phyloP scores from a whole-genome alignment of 2,329 filamentous ascomycete genomes.

The Parasarocladium wereldwijsianum region DNA sequence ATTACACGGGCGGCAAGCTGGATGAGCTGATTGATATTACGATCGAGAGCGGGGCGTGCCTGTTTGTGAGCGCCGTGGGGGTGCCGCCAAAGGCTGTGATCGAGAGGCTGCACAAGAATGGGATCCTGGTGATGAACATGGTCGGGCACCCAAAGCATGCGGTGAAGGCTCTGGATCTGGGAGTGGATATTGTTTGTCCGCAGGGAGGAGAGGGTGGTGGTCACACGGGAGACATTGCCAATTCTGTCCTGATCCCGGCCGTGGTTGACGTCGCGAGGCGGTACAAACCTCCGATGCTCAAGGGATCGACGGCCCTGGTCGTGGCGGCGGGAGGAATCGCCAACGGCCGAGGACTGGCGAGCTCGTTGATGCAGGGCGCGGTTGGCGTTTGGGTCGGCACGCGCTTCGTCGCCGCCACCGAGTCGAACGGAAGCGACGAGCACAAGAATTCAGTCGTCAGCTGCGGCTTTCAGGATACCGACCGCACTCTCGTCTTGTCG shows the following conservation, averaged over 20 bases:
- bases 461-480: conserved; percentile 67
- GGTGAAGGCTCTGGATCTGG: conserved; percentile 70
- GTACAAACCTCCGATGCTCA: conserved; percentile 56
- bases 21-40: conserved; percentile 80
- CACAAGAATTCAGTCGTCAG: conserved; percentile 75
- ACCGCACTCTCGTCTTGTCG: conserved; percentile 67
- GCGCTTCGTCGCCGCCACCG: conserved; percentile 69
- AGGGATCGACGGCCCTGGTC: conserved; percentile 59
- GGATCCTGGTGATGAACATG: conserved; percentile 93
- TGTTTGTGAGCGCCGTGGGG: conserved; percentile 83
- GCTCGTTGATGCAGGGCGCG: conserved; percentile 75
- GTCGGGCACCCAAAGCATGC: conserved; percentile 87
- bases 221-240: conserved; percentile 79
- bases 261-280: conserved; percentile 69
- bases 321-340: conserved; percentile 81
- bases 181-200: conserved; percentile 82
- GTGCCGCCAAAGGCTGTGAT: conserved; percentile 65
- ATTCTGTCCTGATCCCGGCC: conserved; percentile 72
- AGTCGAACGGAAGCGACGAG: conserved; percentile 65
- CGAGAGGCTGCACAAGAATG: conserved; percentile 60
- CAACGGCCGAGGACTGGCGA: conserved; percentile 68
- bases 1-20: conserved; percentile 82
- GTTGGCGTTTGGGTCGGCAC: conserved; percentile 90
- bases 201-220: conserved; percentile 91
- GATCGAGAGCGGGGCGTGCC: conserved; percentile 64